Evolutionary conservation across 805 yeast genomes (phyloP), one percentile per base, ranked within the genome.

Genomic region (Jamesozyma jinghongensis): DNA sequence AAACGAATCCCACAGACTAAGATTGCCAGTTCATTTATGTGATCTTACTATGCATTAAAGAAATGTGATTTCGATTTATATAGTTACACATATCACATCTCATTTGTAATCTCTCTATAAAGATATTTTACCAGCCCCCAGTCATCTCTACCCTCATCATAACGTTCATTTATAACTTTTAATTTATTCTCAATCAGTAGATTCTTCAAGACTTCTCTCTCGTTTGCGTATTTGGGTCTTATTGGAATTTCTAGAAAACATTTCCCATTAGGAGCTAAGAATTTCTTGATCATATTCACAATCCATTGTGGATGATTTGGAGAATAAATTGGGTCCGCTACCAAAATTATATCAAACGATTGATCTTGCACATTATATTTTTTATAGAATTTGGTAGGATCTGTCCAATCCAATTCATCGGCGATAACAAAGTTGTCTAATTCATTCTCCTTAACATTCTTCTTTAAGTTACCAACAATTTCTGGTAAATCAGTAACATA

Each of bases 281-380:
- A 78, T 32, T 51, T 48, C 3, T 53, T 51, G 5, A 88, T 64
- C 71, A 85, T 79, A 37, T 73, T 59, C 4, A 74, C 72, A 1
- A 90, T 77, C 77, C 84, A 75, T 13, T 59, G 57, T 1, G 97
- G 97, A 54, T 90, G 97, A 26, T 75, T 71, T 0, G 80, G 65
- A 0, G 95, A 83, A 58, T 92, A 90, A 2, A 90, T 77, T 0
- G 97, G 96, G 59, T 90, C 98, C 17, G 95, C 82, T 3, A 86
- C 62, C 0, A 92, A 65, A 3, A 90, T 67, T 0, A 85, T 74
- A 32, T 74, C 70, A 56, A 73, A 85, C 33, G 58, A 61, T 10
- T 45, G 43, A 19, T 49, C 51, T n/a, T 34, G n/a, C n/a, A 25
- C 16, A 3, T 57, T 52, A 29, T 61, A 54, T 16, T 59, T 56